A percentile compares a stretch with the other conserved stretches of the same genome.
Conservation (phyloP, 2,329 filamentous ascomycete genomes). For the Ascochyta rabiei region DNA sequence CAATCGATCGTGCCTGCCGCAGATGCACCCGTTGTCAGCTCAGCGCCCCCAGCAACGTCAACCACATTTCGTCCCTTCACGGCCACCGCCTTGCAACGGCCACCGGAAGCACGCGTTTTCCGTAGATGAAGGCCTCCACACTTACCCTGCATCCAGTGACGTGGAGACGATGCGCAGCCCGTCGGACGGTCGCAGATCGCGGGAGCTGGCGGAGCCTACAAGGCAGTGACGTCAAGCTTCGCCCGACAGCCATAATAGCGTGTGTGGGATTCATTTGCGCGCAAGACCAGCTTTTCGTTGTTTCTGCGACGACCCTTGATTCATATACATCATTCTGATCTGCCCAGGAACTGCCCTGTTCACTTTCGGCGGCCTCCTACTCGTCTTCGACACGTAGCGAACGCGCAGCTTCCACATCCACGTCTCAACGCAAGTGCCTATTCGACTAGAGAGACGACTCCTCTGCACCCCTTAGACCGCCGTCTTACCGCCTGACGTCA, state of each 20-base stretch:
- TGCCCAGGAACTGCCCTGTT: conserved; percentile 5
- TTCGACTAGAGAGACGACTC: not conserved
- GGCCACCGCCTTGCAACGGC: not conserved
- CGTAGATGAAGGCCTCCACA: conserved; percentile 5
- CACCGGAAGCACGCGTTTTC: not conserved
- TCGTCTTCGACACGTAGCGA: conserved; percentile 3
- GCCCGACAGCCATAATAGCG: conserved; percentile 13
- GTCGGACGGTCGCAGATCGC: conserved; percentile 11
- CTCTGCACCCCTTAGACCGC: not conserved
- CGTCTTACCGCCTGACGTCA: conserved; percentile 2
- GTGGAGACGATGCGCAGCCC: conserved; percentile 11
- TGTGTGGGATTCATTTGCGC: conserved; percentile 17
- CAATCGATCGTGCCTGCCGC: conserved; percentile 2
- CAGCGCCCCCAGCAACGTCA: conserved; percentile 1
- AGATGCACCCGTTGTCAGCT: not conserved
- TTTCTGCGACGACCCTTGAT: conserved; percentile 8
- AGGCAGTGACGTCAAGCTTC: conserved; percentile 16
- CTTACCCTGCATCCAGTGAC: conserved; percentile 2
- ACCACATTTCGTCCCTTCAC: conserved; percentile 9
- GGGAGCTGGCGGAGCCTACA: conserved; percentile 9
- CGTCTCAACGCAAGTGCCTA: not conserved
- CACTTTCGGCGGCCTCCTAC: not conserved
- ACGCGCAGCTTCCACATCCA: not conserved
- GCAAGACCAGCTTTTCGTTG: conserved; percentile 10
- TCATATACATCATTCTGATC: conserved; percentile 2